Evolutionary conservation across 768 basidiomycete species (phyloP).

Genomic region (Mycena kentingensis): DNA sequence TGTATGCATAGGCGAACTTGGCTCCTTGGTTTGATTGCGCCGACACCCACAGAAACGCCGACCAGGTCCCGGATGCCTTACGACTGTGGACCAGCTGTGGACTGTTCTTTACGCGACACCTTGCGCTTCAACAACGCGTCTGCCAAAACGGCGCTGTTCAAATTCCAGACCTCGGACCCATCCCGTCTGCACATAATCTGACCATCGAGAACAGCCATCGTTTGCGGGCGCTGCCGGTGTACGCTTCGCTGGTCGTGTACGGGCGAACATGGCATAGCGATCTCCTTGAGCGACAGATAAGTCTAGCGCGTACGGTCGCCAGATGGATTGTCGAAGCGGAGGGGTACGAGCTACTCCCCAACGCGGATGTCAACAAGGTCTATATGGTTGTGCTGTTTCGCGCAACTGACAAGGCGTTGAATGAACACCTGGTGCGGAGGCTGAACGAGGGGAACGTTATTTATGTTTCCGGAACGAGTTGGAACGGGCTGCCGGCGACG

Average conservation of each 20-base stretch:
- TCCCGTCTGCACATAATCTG: constrained; percentile 22
- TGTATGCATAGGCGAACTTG: no score
- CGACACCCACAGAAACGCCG: neutral
- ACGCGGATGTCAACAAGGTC: neutral
- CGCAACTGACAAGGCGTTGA: constrained; percentile 8
- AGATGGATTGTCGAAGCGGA: constrained; percentile 8
- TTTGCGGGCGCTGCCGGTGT: constrained; percentile 17
- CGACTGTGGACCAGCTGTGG: neutral
- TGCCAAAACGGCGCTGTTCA: constrained; percentile 12
- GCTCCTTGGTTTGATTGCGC: no score
- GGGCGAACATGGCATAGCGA: constrained; percentile 16
- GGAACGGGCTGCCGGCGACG: constrained; percentile 12
- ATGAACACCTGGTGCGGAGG: neutral
- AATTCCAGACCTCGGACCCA: neutral
- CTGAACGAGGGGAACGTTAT: constrained; percentile 13
- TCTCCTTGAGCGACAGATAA: constrained; percentile 17
- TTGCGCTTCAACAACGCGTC: constrained; percentile 5
- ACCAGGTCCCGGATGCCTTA: neutral
- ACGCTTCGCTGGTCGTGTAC: constrained; percentile 18
- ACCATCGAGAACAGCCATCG: constrained; percentile 20
- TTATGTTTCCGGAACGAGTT: constrained; percentile 17
- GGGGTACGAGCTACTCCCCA: constrained; percentile 16
- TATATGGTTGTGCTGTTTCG: constrained; percentile 22
- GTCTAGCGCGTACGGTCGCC: constrained; percentile 14
- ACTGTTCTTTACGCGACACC: neutral